Evolutionary conservation across 2,329 filamentous ascomycete genomes (phyloP).

Genomic region (Malbranchea cinnamomea): DNA sequence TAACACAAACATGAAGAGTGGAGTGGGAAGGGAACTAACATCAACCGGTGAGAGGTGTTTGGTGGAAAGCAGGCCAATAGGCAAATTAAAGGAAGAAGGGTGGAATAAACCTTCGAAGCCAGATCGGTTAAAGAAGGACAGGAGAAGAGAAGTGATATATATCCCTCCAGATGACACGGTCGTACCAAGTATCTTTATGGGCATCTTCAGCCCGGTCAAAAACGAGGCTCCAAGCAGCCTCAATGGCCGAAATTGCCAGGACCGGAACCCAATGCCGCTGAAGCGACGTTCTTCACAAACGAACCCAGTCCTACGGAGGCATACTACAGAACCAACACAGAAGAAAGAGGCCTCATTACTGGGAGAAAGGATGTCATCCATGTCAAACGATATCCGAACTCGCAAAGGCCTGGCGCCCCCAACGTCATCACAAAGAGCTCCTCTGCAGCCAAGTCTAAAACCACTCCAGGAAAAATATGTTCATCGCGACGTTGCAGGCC

Average conservation of each 20-base stretch:
- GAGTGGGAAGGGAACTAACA: slow-evolving; percentile 6
- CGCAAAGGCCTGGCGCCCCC: slow-evolving; percentile 12
- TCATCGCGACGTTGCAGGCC: slow-evolving; percentile 34
- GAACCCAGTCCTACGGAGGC: no score
- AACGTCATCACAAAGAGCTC: slow-evolving; percentile 20
- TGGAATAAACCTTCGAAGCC: slow-evolving; percentile 6
- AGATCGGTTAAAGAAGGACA: slow-evolving; percentile 16
- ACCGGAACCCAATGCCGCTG: no score
- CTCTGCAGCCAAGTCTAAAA: slow-evolving; percentile 31
- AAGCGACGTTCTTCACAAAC: no score
- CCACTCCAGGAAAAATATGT: slow-evolving; percentile 27
- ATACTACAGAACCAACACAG: no score
- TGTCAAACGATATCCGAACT: no score
- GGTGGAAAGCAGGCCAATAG: slow-evolving; percentile 4
- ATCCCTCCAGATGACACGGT: slow-evolving; percentile 29
- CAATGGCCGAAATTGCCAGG: slow-evolving; percentile 21
- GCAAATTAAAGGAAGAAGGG: slow-evolving; percentile 10
- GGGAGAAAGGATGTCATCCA: no score
- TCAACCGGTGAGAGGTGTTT: neutral
- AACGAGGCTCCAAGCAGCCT: slow-evolving; percentile 12
- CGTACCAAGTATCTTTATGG: slow-evolving; percentile 29
- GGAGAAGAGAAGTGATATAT: slow-evolving; percentile 26
- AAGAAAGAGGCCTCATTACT: slow-evolving; percentile 14
- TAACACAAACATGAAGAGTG: slow-evolving; percentile 7
- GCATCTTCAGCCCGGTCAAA: slow-evolving; percentile 28